Evolutionary conservation across 176 grass and related monocot genomes (phyloP).

Genomic region (Alopecurus myosuroides): DNA sequence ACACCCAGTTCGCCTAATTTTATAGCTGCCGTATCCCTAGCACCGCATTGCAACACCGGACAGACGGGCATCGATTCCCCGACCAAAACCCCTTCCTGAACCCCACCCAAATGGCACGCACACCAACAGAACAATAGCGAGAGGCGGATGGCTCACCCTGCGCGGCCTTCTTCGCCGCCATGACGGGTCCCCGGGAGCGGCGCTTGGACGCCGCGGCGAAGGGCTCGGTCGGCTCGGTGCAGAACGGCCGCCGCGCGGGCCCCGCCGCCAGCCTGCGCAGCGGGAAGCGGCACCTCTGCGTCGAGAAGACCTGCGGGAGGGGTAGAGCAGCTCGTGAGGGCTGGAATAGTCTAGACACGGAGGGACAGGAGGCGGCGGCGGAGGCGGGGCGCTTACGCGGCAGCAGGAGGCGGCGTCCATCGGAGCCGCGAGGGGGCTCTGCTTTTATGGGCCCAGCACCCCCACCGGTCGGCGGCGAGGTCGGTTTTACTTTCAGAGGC

Average conservation of each 20-base stretch:
- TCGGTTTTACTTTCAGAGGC: neutral
- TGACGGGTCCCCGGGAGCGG: slow-evolving; percentile 73
- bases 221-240: slow-evolving; percentile 18
- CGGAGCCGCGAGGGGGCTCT: neutral
- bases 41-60: neutral
- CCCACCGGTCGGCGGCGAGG: slow-evolving; percentile 9
- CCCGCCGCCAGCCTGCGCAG: slow-evolving; percentile 34
- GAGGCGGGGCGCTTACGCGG: slow-evolving; percentile 28
- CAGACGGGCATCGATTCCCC: neutral
- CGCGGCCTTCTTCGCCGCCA: slow-evolving; percentile 87
- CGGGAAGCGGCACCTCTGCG: slow-evolving; percentile 43
- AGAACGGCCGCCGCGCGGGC: slow-evolving; percentile 30
- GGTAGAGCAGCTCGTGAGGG: neutral
- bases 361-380: neutral
- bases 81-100: slow-evolving; percentile 5
- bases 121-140: neutral
- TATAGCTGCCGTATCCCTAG: neutral
- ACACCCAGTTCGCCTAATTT: neutral
- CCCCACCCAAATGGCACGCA: neutral
- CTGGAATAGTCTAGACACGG: neutral
- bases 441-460: neutral
- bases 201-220: slow-evolving; percentile 41
- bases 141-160: slow-evolving; percentile 43
- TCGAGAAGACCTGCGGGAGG: slow-evolving; percentile 39
- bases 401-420: slow-evolving; percentile 79